phyloP scores from a whole-genome alignment of 192 early-diverging fungal genomes.

The Entophlyctis helioformis region DNA sequence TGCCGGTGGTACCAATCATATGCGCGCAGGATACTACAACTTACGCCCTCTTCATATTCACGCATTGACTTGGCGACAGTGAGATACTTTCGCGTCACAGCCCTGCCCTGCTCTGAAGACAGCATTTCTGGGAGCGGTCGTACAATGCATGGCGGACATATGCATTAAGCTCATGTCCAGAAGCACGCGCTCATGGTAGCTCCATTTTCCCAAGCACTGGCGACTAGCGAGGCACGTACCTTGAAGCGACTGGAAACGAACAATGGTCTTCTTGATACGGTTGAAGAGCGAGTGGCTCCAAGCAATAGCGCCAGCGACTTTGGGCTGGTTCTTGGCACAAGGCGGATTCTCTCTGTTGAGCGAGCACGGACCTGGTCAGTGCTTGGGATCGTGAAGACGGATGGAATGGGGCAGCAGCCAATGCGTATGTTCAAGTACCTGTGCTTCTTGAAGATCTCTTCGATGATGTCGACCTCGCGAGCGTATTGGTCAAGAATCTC shows the following conservation, averaged over 20 bases:
- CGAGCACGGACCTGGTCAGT: not conserved
- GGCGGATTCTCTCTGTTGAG: slow-evolving; percentile 35
- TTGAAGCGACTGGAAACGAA: slow-evolving; percentile 50
- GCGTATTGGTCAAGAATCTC: slow-evolving; percentile 55
- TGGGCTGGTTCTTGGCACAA: slow-evolving; percentile 46
- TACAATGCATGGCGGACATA: slow-evolving; percentile 2
- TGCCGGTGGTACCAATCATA: not conserved
- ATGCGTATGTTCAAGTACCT: slow-evolving; percentile 15
- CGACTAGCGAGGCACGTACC: too few species aligned
- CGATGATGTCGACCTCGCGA: slow-evolving; percentile 48
- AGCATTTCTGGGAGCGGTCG: slow-evolving; percentile 36
- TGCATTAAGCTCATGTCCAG: not conserved
- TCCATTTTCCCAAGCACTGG: not conserved
- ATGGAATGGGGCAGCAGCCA: not conserved
- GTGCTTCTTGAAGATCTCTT: slow-evolving; percentile 45
- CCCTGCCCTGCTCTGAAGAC: slow-evolving; percentile 39
- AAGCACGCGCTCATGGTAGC: not conserved
- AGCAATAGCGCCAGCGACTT: slow-evolving; percentile 46
- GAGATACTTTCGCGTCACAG: slow-evolving; percentile 48
- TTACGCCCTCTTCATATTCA: slow-evolving; percentile 44
- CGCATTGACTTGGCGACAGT: slow-evolving; percentile 48
- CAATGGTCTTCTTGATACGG: slow-evolving; percentile 52
- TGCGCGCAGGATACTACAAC: too few species aligned
- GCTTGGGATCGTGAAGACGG: not conserved
- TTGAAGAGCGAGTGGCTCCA: slow-evolving; percentile 45